These are phyloP conservation scores for Retiboletus flavoniger DNA, from an alignment of 1,284 basidiomycete species.

Conservation along the genomic window DNA sequence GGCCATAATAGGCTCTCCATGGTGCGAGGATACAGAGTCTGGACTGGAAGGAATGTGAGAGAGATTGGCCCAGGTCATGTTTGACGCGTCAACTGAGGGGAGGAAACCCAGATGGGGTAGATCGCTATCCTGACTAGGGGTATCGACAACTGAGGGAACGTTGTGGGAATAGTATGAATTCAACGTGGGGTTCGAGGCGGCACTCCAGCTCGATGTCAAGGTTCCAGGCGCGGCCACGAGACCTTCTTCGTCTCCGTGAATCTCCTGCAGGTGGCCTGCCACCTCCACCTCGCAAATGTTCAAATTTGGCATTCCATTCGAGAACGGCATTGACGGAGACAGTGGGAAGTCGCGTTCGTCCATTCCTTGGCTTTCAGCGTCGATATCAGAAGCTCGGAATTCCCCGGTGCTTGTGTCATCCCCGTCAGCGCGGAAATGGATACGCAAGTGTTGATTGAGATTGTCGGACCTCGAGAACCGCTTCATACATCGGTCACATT, in stretches of 20 bases:
- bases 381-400: conserved; percentile 24
- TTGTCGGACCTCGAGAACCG: conserved; percentile 85
- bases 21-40: conserved; percentile 37
- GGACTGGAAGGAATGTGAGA: conserved; percentile 31
- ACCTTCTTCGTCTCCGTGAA: conserved; percentile 62
- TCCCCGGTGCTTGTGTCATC: conserved; percentile 30
- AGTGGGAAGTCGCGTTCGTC: conserved; percentile 31
- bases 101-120: conserved; percentile 27
- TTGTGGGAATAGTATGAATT: conserved; percentile 27
- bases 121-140: conserved; percentile 22
- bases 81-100: conserved; percentile 23
- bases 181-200: conserved; percentile 13
- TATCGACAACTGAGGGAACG: conserved; percentile 14
- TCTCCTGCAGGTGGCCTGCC: conserved; percentile 53
- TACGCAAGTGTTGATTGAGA: conserved; percentile 78
- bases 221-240: conserved; percentile 36
- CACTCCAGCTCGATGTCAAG: conserved; percentile 18
- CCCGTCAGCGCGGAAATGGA: conserved; percentile 56
- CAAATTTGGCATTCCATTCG: conserved; percentile 39
- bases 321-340: conserved; percentile 27
- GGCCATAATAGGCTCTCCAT: conserved; percentile 38
- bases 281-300: conserved; percentile 62
- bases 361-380: conserved; percentile 29
- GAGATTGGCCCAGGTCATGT: conserved; percentile 30
- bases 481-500: conserved; percentile 71